These are phyloP conservation scores for Jamesozyma gamospora DNA, from an alignment of 805 yeast species.

Conservation along the genomic window DNA sequence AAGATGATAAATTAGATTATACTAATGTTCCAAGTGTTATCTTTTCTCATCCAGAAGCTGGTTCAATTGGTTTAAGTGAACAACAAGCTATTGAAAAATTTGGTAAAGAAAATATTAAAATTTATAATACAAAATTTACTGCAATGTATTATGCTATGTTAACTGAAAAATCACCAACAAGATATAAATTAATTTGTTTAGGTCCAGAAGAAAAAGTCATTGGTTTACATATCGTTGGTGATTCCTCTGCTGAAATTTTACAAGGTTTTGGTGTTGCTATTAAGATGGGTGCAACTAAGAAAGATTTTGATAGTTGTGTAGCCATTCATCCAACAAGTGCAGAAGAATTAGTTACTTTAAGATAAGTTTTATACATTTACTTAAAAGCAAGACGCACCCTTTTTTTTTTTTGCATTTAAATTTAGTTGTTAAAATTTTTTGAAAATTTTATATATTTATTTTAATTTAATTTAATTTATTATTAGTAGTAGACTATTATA, in stretches of 20 bases:
- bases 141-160: conserved; percentile 92
- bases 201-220: conserved; percentile 88
- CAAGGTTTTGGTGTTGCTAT: conserved; percentile 98
- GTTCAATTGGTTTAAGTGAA: conserved; percentile 82
- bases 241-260: conserved; percentile 77
- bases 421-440: neutral
- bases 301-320: conserved; percentile 88
- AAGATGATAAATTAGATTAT: conserved; percentile 74
- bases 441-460: neutral
- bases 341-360: conserved; percentile 83
- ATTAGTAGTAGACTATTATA: no score
- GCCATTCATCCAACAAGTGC: conserved; percentile 99
- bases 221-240: conserved; percentile 92
- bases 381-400: neutral
- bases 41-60: conserved; percentile 98
- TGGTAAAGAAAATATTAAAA: conserved; percentile 71
- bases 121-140: conserved; percentile 73
- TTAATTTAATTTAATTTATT: neutral
- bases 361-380: conserved; percentile 16
- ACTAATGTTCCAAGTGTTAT: conserved; percentile 85
- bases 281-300: conserved; percentile 98
- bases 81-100: conserved; percentile 64
- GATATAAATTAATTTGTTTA: conserved; percentile 69
- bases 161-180: conserved; percentile 71
- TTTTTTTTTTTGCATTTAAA: neutral